Conservation (phyloP, 2,329 filamentous ascomycete genomes). For the Fusarium chuoi region DNA sequence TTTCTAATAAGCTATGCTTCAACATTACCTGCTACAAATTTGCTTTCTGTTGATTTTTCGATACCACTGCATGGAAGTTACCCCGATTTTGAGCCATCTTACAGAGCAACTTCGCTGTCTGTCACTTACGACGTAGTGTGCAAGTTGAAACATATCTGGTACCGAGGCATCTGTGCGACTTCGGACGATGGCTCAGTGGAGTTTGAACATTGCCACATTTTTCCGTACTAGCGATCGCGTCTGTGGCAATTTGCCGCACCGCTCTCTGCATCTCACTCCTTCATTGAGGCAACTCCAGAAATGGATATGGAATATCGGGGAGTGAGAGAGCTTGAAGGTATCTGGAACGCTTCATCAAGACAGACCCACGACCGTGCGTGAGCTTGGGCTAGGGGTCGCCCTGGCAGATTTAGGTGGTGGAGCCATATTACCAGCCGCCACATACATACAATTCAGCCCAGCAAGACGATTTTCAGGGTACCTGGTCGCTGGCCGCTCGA, state of each 20-base stretch:
- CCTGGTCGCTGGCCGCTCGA: constrained; percentile 8
- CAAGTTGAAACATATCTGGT: neutral
- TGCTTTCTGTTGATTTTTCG: neutral
- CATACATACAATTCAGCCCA: constrained; percentile 40
- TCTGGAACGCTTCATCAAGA: constrained; percentile 35
- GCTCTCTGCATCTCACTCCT: constrained; percentile 1
- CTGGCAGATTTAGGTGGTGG: constrained; percentile 37
- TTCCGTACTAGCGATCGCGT: constrained; percentile 8
- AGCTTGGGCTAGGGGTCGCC: constrained; percentile 33
- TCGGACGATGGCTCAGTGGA: constrained; percentile 23
- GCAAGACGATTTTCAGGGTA: constrained; percentile 34
- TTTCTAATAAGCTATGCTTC: neutral
- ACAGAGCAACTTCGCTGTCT: neutral
- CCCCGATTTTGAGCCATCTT: neutral
- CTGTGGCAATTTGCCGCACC: constrained; percentile 19
- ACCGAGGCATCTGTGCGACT: constrained; percentile 20
- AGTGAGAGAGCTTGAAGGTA: constrained; percentile 25
- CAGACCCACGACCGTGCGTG: constrained; percentile 37
- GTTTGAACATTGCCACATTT: constrained; percentile 13
- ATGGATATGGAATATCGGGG: constrained; percentile 22
- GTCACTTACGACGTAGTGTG: neutral
- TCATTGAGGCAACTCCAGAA: constrained; percentile 6
- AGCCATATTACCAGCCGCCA: constrained; percentile 40
- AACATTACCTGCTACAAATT: neutral
- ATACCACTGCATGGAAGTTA: neutral